These are phyloP conservation scores for Chloranthus sessilifolius DNA, from an alignment of 164 flowering plant genomes.

Conservation along the genomic window DNA sequence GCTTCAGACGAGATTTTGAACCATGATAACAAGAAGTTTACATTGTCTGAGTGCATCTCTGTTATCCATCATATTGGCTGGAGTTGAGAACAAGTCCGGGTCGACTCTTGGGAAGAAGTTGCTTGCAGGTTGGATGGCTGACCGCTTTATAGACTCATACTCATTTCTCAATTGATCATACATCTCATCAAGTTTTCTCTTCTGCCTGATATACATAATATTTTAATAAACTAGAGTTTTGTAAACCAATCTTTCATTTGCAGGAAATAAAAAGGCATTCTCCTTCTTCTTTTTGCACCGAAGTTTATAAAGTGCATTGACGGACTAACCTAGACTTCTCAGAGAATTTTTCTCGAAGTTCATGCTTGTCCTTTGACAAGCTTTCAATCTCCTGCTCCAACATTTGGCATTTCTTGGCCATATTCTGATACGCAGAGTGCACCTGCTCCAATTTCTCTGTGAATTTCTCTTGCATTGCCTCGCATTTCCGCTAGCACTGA, in stretches of 20 bases:
- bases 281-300: too few species aligned
- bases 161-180: constrained; percentile 91
- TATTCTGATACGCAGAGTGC: constrained; percentile 89
- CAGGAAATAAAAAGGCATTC: too few species aligned
- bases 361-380: constrained; percentile 84
- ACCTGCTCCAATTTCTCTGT: constrained; percentile 89
- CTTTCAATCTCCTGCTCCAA: constrained; percentile 84
- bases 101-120: constrained; percentile 65
- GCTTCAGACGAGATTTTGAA: too few species aligned
- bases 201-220: constrained; percentile 84
- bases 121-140: constrained; percentile 88
- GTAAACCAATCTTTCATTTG: neutral
- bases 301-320: neutral
- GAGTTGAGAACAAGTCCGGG: constrained; percentile 66
- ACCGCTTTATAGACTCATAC: constrained; percentile 71
- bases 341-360: constrained; percentile 90
- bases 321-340: constrained; percentile 83
- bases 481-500: constrained; percentile 94
- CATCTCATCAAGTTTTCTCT: constrained; percentile 98
- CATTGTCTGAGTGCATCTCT: constrained; percentile 76
- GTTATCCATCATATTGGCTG: constrained; percentile 61
- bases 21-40: too few species aligned
- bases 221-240: too few species aligned
- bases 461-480: constrained; percentile 84
- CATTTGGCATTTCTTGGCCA: constrained; percentile 88